Evolutionary conservation across 768 basidiomycete genomes (phyloP), one percentile per base, ranked within the genome.

Genomic region (Gymnopilus junonius): DNA sequence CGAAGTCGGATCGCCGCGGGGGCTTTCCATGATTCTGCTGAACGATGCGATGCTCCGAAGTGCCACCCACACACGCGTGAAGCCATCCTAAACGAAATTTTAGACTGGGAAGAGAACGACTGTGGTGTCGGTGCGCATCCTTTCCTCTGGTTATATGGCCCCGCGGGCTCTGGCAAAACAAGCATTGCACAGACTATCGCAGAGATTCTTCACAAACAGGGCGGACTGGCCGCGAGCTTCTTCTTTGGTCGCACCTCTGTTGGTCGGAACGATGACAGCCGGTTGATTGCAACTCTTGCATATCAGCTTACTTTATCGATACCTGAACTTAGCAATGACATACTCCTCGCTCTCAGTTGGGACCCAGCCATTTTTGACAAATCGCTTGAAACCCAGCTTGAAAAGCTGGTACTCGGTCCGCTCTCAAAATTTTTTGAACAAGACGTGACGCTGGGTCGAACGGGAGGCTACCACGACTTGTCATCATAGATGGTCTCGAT

Each of bases 91-190:
- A 14, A 40, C 1, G 34, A 54, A 25, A 62, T 62, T 20, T 23
- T 58, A 7, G 25, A 23, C 27, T 63, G 55, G 61, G n/a, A 46
- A 2, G 25, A 51, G 3, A 10, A 17, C 27, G 27, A 40, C 25
- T 17, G 43, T 17, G 7, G n/a, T 31, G 14, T 8, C 14, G 11
- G 32, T 3, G 60, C n/a, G 23, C 25, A 2, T 6, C 34, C 25
- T 20, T 20, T 71, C 14, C 55, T 68, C 25, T 70, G 71, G 71
- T 51, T 72, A 5, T 57, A 64, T 20, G 67, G 59, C 0, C 61
- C 67, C 6, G 67, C 67, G 12, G 67, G 67, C 15, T 50, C 67
- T 5, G 65, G 65, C 4, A 67, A 67, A 40, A 58, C 62, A 17
- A 59, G 62, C 2, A 67, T 67, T 15, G 62, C 56, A 1, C 65